Base-by-base conservation (phyloP, 768 basidiomycete genomes). In the Inosperma sp. region DNA sequence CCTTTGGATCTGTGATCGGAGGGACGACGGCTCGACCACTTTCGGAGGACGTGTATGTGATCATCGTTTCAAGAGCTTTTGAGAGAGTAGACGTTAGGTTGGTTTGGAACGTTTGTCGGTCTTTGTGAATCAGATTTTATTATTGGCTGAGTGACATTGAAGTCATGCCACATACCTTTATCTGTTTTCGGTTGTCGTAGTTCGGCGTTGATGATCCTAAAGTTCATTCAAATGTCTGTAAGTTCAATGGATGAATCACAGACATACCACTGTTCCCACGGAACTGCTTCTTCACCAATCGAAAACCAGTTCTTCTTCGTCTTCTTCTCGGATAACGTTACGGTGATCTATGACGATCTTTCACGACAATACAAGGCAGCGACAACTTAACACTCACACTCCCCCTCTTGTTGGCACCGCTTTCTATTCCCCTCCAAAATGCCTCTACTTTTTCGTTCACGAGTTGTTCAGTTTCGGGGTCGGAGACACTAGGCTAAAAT, bases 251-350 rank as follows among this genome's bases (percentile, higher is more conserved):
- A 19, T 31, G 7, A 30, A 7, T 14, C 10, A 50, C 26, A 17
- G 12, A 48, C 72, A 5, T 10, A 88, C 89, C 89, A 92, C 67
- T 88, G 82, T 63, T 92, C 90, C 89, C 89, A 92, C 46, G 88
- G 81, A 12, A 90, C 80, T 21, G 91, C 87, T 62, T 92, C 89
- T 68, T 92, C 86, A 1, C 77, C 83, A 57, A 76, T 73, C 33
- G 82, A 82, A 58, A 89, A 87, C 88, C 88, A 90, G 13, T 80
- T 78, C 66, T 88, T 91, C 67, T 83, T 85, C 8, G 80, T 79
- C 41, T 80, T 77, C 63, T 83, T 86, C 63, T 90, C 88, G 2
- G 86, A 85, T 55, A 92, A 81, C 0, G 83, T 88, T 16, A 91
- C 77, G 8, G 76, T 64, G 26, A 92, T 83, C 89, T 87, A 27